Base-by-base conservation (phyloP, 192 early-diverging fungal species). In the Backusella liffmaniae region DNA sequence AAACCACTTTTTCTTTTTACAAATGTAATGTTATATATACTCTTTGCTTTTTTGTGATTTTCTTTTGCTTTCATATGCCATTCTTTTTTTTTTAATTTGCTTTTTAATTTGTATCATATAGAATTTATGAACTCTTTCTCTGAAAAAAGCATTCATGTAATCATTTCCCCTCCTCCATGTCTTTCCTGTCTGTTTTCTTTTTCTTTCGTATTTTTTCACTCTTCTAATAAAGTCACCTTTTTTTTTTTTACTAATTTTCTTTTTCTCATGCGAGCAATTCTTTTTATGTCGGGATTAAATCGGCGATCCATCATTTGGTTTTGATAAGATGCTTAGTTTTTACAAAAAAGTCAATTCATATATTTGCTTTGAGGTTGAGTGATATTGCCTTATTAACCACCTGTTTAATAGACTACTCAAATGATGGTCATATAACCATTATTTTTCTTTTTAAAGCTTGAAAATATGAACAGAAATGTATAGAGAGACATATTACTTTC, bases 281-380 rank as follows among this genome's bases (percentile, higher is more conserved):
- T 32, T 32, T 26, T 44, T 12, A 62, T 62, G 56, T 62, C 29
- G 26, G 23, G 26, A 62, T 62, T 62, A 23, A 23, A 62, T 62
- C 56, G 56, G 56, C 56, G 56, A 62, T 21, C 56, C 21, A 62
- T 29, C 21, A 62, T 26, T 32, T 30, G 56, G 26, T 62, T 62
- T 62, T 29, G 56, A 62, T 62, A 62, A 59, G 53, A 59, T 23
- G 53, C 53, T 59, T 26, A 59, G 53, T 59, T 59, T 32, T 59
- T 59, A 59, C 53, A 59, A 59, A 59, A 18, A 0, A 59, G 53
- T 26, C n/a, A 12, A 26, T 59, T 21, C 5, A 44, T 32, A 13
- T 16, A 42, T 44, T 44, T 44, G 42, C 15, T 39, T 44, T 16
- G 42, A 44, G 12, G 13, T 44, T 44, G 42, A 15, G 13, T 44